A percentile compares a stretch with the other conserved stretches of the same genome.
Evolutionary conservation across 305 asterid species (phyloP).

Genomic region (Petunia hybrid): DNA sequence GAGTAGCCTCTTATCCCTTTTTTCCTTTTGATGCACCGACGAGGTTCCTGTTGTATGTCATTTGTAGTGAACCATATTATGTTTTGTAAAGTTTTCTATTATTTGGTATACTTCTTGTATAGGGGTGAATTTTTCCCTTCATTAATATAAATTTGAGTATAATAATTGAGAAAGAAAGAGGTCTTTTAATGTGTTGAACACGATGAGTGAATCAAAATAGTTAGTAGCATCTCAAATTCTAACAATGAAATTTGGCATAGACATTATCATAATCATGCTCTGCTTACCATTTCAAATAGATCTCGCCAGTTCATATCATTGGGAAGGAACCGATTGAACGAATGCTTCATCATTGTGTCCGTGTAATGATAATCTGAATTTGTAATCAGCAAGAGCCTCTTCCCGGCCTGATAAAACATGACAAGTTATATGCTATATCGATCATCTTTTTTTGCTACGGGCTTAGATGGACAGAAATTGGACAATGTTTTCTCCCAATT

Average conservation of each 20-base stretch:
- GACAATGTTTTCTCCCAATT: not conserved
- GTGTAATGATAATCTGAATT: slow-evolving; percentile 93
- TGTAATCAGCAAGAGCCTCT: slow-evolving; percentile 85
- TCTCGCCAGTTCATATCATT: slow-evolving; percentile 91
- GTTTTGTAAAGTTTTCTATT: too few species aligned
- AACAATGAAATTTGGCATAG: not conserved
- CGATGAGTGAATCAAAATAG: slow-evolving; percentile 5
- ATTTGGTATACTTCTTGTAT: too few species aligned
- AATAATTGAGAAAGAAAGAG: not conserved
- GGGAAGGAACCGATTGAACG: slow-evolving; percentile 92
- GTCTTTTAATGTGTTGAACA: not conserved
- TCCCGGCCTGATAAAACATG: slow-evolving; percentile 76
- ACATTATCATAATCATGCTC: not conserved
- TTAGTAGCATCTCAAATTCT: slow-evolving; percentile 17
- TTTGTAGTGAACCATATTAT: too few species aligned
- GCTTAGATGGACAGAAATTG: not conserved
- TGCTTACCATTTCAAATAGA: slow-evolving; percentile 77
- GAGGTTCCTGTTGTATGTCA: too few species aligned
- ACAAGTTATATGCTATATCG: slow-evolving; percentile 29
- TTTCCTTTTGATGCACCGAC: too few species aligned
- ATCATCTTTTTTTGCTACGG: not conserved
- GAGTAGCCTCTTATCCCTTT: too few species aligned
- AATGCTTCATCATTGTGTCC: slow-evolving; percentile 94
- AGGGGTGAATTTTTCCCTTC: too few species aligned
- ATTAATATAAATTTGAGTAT: not conserved